Percentiles rank a stretch among this genome's conserved stretches.
These are phyloP conservation scores for Fusarium nisikadoi DNA, from an alignment of 2,329 filamentous ascomycete genomes.

Conservation along the genomic window DNA sequence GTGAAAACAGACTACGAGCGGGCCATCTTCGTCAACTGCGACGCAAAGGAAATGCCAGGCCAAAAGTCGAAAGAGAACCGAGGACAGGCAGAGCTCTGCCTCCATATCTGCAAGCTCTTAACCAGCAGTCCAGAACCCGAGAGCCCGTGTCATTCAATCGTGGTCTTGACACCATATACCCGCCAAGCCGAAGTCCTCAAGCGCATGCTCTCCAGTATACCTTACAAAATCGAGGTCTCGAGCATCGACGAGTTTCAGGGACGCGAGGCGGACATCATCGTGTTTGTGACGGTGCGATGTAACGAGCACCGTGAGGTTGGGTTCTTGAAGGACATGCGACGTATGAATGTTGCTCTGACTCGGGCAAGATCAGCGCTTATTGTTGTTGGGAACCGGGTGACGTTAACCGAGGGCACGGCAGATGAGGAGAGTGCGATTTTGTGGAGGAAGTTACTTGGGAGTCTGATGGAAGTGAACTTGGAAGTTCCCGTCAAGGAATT, in stretches of 20 bases:
- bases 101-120: conserved; percentile 48
- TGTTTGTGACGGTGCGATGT: conserved; percentile 56
- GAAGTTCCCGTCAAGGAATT: not conserved
- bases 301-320: conserved; percentile 53
- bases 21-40: conserved; percentile 51
- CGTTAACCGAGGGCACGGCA: conserved; percentile 37
- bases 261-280: conserved; percentile 55
- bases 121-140: not conserved
- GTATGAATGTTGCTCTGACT: conserved; percentile 56
- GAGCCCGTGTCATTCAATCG: conserved; percentile 41
- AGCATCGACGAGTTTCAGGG: conserved; percentile 58
- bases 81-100: conserved; percentile 52
- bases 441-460: conserved; percentile 9
- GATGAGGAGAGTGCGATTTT: not conserved
- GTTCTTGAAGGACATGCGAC: conserved; percentile 53
- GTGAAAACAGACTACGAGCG: not conserved
- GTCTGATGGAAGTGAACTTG: not conserved
- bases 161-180: conserved; percentile 55
- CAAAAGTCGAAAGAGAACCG: conserved; percentile 53
- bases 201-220: conserved; percentile 31
- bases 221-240: conserved; percentile 47
- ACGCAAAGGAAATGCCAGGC: conserved; percentile 49
- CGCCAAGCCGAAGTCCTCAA: conserved; percentile 50
- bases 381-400: conserved; percentile 47
- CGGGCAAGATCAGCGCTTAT: conserved; percentile 50